phyloP scores from a whole-genome alignment of 345 rosid species.

The Lumnitzera racemosa region DNA sequence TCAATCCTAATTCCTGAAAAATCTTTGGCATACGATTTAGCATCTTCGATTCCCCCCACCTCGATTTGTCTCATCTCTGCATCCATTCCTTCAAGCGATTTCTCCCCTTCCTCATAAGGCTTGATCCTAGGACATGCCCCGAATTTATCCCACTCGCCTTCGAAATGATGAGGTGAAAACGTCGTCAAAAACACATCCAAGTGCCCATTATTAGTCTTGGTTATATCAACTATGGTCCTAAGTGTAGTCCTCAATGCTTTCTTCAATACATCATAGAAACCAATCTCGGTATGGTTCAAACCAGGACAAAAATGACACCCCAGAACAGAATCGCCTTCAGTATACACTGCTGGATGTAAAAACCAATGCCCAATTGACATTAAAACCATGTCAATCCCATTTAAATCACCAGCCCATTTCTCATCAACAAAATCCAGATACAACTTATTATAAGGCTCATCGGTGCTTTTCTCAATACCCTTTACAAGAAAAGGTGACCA shows the following conservation, averaged over 20 bases:
- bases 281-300: constrained; percentile 66
- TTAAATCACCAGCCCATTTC: constrained; percentile 68
- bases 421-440: constrained; percentile 64
- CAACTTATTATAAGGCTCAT: constrained; percentile 59
- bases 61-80: constrained; percentile 60
- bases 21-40: constrained; percentile 23
- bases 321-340: constrained; percentile 47
- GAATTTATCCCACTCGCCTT: constrained; percentile 90
- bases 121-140: constrained; percentile 80
- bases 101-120: constrained; percentile 60
- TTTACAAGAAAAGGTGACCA: constrained; percentile 96
- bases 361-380: constrained; percentile 95
- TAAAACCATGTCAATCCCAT: constrained; percentile 43
- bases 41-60: constrained; percentile 51
- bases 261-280: constrained; percentile 64
- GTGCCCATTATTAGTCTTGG: constrained; percentile 15
- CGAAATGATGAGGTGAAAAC: constrained; percentile 89
- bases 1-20: constrained; percentile 37
- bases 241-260: constrained; percentile 67
- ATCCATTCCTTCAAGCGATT: constrained; percentile 66
- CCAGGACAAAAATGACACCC: constrained; percentile 86
- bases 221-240: constrained; percentile 31
- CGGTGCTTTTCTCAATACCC: constrained; percentile 58
- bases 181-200: constrained; percentile 48
- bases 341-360: constrained; percentile 78